Conservation (phyloP, 257 asterid genomes). For the Paulownia fortunei region DNA sequence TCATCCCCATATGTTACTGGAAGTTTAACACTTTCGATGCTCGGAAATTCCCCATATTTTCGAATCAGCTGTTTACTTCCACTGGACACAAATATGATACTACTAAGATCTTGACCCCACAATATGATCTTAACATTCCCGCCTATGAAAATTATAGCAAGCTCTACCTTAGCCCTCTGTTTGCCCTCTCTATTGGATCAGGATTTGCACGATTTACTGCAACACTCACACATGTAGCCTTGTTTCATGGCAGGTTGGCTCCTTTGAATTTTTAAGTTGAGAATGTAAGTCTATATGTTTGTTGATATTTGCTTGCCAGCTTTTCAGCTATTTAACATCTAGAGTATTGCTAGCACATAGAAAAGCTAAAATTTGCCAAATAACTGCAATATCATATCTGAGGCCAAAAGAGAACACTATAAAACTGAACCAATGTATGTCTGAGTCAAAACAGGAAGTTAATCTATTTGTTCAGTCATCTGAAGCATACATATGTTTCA, state of each 20-base stretch:
- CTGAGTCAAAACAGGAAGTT: no score
- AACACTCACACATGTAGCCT: constrained; percentile 87
- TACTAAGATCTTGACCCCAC: constrained; percentile 79
- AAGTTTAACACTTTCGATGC: constrained; percentile 90
- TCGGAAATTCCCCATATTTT: constrained; percentile 89
- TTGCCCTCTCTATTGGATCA: constrained; percentile 93
- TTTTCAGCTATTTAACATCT: no score
- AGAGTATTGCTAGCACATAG: no score
- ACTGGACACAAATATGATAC: constrained; percentile 79
- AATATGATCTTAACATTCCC: constrained; percentile 70
- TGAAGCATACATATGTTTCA: no score
- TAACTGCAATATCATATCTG: no score
- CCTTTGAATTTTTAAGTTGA: background rate
- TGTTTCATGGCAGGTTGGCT: constrained; percentile 91
- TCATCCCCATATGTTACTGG: constrained; percentile 95
- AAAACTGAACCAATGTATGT: no score
- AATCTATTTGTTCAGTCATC: no score
- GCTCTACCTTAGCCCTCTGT: constrained; percentile 95
- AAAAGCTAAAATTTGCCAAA: no score
- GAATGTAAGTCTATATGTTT: background rate
- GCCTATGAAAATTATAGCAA: constrained; percentile 84
- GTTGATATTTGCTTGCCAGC: no score
- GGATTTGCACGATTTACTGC: constrained; percentile 97
- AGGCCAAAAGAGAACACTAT: no score
- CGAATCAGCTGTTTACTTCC: constrained; percentile 77